A percentile compares a stretch with the other conserved stretches of the same genome.
Conservation (phyloP, 768 basidiomycete genomes). For the Kwoniella sp. region DNA sequence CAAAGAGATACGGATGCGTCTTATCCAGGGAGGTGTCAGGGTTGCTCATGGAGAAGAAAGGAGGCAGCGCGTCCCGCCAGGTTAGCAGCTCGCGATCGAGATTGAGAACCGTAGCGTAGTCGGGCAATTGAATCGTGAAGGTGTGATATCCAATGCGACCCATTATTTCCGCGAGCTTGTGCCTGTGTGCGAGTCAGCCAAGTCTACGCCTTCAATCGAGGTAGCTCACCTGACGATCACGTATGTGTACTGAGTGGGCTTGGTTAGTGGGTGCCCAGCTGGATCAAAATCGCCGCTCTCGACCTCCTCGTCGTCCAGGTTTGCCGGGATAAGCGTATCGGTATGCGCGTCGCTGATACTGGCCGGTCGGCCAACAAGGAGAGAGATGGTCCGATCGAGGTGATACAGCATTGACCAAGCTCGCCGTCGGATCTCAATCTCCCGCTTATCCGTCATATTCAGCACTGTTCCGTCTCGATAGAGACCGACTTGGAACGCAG, state of each 20-base stretch:
- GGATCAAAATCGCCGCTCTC: conserved; percentile 46
- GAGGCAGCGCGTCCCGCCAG: conserved; percentile 41
- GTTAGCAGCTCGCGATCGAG: conserved; percentile 50
- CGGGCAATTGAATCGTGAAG: conserved; percentile 50
- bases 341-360: conserved; percentile 50
- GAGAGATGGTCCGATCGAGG: conserved; percentile 50
- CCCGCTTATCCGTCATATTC: conserved; percentile 48
- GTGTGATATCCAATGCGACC: conserved; percentile 50
- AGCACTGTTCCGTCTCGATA: conserved; percentile 50
- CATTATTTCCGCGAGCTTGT: conserved; percentile 50
- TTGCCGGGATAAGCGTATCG: conserved; percentile 49
- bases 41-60: conserved; percentile 43
- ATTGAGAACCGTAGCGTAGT: conserved; percentile 49
- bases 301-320: conserved; percentile 50
- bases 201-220: conserved; percentile 42
- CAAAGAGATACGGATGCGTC: conserved; percentile 48
- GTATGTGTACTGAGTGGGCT: conserved; percentile 50
- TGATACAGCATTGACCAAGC: conserved; percentile 51
- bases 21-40: conserved; percentile 47
- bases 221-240: conserved; percentile 44
- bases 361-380: conserved; percentile 50
- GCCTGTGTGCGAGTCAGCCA: conserved; percentile 32
- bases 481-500: conserved; percentile 51
- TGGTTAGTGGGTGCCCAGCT: conserved; percentile 47
- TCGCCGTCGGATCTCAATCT: conserved; percentile 49